Base-by-base conservation (phyloP, 164 flowering plant genomes). In the Chimonanthus praecox region DNA sequence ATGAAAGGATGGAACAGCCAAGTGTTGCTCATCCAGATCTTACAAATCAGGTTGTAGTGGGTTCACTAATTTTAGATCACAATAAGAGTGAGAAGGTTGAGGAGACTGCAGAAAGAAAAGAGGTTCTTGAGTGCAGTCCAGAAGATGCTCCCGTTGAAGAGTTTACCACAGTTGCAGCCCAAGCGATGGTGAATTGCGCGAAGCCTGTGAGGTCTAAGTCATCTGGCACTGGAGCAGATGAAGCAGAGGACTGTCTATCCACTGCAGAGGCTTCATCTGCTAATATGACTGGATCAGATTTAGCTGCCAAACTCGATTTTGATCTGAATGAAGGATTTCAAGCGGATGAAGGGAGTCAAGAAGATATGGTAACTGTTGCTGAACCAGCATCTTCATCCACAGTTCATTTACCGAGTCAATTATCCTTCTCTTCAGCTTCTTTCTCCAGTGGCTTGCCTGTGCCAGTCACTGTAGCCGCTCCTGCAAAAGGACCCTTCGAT, bases 261-360 rank as follows among this genome's bases (percentile, higher is more conserved):
- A 74, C 78, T 60, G 80, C 79, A 8, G 87, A 79, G 64, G 80
- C 71, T 72, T 64, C 65, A 6, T 71, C 70, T 16, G 33, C 46
- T 10, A 63, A 63, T 20, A 44, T 21, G 6, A 80, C 77, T 11
- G 83, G 80, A 10, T 69, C 83, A 45, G 94, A 84, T 63, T 10
- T 13, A 45, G 80, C 79, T 68, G 75, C 79, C 74, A 93, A 85
- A 82, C 73, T 89, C 72, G 92, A 84, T 46, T 93, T 94, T 83
- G 99, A 94, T 80, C 79, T 95, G 81, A 93, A 95, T 82, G 98
- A 95, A 84, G 96, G 96, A 6, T 83, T 91, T 58, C 72, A 73
- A 72, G 78, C 68, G 3, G 99, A 95, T 83, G 98, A 95, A 51
- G 89, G 83, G 69, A 88, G 76, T 72, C 79, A 69, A 67, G 87